These are phyloP conservation scores for Penstemon davidsonii DNA, from an alignment of 257 asterid species.

Conservation along the genomic window DNA sequence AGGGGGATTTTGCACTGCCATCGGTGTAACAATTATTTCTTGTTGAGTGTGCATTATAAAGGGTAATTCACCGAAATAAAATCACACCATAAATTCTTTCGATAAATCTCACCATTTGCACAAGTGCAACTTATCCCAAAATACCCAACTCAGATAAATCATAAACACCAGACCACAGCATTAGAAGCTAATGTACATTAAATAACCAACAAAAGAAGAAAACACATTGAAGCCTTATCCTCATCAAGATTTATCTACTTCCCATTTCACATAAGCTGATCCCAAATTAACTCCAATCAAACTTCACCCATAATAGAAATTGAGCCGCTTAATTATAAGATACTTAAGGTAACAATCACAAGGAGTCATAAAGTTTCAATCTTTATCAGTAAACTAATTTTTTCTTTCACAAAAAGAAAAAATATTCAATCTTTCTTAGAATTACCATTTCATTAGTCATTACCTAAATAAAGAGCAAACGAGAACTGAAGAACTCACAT, in stretches of 20 bases:
- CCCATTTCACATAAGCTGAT: neutral
- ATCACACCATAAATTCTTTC: neutral
- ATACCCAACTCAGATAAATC: neutral
- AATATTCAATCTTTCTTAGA: neutral
- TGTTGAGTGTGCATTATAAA: neutral
- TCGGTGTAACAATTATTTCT: no score
- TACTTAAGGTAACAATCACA: neutral
- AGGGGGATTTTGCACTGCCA: no score
- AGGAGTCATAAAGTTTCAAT: conserved; percentile 12
- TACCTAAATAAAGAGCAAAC: neutral
- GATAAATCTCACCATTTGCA: neutral
- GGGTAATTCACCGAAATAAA: neutral
- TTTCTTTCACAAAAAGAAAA: neutral
- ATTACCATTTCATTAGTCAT: neutral
- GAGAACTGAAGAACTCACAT: conserved; percentile 37
- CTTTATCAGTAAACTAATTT: neutral
- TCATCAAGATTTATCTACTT: conserved; percentile 6
- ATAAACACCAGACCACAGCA: neutral
- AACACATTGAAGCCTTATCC: neutral
- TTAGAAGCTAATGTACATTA: neutral
- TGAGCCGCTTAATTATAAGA: neutral
- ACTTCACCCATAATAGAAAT: neutral
- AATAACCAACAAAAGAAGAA: neutral
- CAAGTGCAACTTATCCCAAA: neutral
- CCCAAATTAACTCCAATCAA: conserved; percentile 19